Conservation (phyloP, 176 grass and related monocot species). For the Microstegium vimineum region DNA sequence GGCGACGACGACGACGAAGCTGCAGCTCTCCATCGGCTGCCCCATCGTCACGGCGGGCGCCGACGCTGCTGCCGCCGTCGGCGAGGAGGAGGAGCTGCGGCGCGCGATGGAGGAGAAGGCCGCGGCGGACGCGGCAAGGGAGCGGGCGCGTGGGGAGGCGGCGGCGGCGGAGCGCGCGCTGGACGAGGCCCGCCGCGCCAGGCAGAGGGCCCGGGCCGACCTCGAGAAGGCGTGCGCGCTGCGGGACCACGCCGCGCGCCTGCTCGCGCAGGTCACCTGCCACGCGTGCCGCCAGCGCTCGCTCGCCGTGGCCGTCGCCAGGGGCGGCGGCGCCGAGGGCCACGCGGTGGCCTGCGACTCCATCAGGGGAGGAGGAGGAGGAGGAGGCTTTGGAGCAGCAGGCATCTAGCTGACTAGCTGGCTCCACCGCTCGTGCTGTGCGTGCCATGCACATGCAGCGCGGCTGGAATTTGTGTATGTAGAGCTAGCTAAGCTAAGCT, state of each 20-base stretch:
- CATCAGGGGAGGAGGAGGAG: neutral
- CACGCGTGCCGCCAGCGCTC: slow-evolving; percentile 64
- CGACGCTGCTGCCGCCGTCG: neutral
- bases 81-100: slow-evolving; percentile 2
- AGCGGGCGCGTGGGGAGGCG: slow-evolving; percentile 47
- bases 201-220: slow-evolving; percentile 63
- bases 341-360: slow-evolving; percentile 30
- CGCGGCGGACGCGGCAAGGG: slow-evolving; percentile 47
- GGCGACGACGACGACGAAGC: slow-evolving; percentile 50
- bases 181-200: slow-evolving; percentile 58
- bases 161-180: slow-evolving; percentile 66
- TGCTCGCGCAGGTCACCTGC: slow-evolving; percentile 79
- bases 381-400: neutral
- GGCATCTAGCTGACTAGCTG: no score
- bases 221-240: slow-evolving; percentile 63
- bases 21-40: slow-evolving; percentile 75
- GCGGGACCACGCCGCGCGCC: slow-evolving; percentile 57
- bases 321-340: slow-evolving; percentile 5
- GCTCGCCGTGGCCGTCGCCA: slow-evolving; percentile 20
- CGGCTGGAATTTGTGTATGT: neutral
- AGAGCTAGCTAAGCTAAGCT: neutral
- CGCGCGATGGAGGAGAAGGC: slow-evolving; percentile 57
- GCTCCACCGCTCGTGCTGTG: neutral
- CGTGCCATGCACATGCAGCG: neutral
- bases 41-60: neutral